Evolutionary conservation across 768 basidiomycete genomes (phyloP), one percentile per base, ranked within the genome.

Genomic region (Lentinula guzmanii): DNA sequence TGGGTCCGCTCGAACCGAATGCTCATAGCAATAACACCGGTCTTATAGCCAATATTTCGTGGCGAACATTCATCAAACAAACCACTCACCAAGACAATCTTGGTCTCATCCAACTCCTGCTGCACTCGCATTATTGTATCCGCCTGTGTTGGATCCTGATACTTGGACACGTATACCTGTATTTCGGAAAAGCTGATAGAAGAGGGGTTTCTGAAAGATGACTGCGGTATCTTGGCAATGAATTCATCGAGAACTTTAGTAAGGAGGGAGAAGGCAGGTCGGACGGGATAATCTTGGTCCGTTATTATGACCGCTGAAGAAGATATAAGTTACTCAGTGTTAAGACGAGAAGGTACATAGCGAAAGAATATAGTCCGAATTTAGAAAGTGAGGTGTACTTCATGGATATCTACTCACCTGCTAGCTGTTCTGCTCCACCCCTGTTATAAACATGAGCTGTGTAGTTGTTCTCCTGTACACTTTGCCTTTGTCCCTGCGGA

Each of bases 71-170:
- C 33, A 53, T 4, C 34, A 18, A 18, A 21, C 15, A 8, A 16
- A 28, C 15, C 33, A 79, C 91, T 62, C 68, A 96, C 95, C 73
- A 99, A 77, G 51, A 98, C 86, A 66, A 99, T 96, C 89, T 99
- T 99, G 3, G 97, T 98, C 78, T 99, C 97, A 72, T 99, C 97
- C 58, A 99, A 76, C 71, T 99, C 97, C 70, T 94, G 90, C 74
- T 99, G 97, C 11, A 99, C 97, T 65, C 89, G 85, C 95, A 98
- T 96, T 70, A 99, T 98, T 18, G 92, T 89, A 77, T 99, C 96
- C 5, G 96, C 96, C 76, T 98, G 94, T 65, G 86, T 83, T 9
- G 96, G 96, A 74, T 99, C 96, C 76, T 99, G 96, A 72, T 97
- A 98, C 75, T 94, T 96, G 71, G 85, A 78, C 46, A 98, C 75